phyloP scores from a whole-genome alignment of 306 rosid genomes.

The Vigna reflexopilosa region DNA sequence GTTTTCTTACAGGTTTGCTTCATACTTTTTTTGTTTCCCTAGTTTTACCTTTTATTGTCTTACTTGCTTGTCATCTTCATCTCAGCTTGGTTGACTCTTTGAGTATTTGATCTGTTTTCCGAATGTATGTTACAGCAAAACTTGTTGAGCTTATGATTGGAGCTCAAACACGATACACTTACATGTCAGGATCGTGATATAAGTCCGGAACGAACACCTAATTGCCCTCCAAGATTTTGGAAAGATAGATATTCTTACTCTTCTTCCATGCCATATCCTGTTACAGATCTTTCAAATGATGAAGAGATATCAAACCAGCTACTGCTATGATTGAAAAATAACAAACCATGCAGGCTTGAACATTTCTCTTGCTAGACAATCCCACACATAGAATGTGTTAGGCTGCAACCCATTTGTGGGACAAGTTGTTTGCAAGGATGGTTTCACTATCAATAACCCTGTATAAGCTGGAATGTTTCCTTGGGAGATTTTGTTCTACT shows the following conservation, averaged over 20 bases:
- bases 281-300: slow-evolving; percentile 22
- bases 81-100: not conserved
- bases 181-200: slow-evolving; percentile 83
- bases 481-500: slow-evolving; percentile 44
- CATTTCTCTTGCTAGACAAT: slow-evolving; percentile 12
- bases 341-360: slow-evolving; percentile 34
- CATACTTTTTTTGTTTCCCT: slow-evolving; percentile 31
- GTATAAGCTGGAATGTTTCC: slow-evolving; percentile 24
- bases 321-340: slow-evolving; percentile 24
- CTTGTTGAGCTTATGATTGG: slow-evolving; percentile 83
- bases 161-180: slow-evolving; percentile 91
- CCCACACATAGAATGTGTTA: slow-evolving; percentile 21
- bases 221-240: slow-evolving; percentile 37
- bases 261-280: slow-evolving; percentile 27
- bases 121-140: slow-evolving; percentile 62
- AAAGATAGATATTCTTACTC: slow-evolving; percentile 30
- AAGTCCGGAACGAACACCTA: slow-evolving; percentile 27
- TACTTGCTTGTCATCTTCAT: slow-evolving; percentile 28
- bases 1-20: slow-evolving; percentile 80
- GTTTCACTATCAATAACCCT: slow-evolving; percentile 33
- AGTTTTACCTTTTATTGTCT: slow-evolving; percentile 9
- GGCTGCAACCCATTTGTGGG: slow-evolving; percentile 23
- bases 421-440: slow-evolving; percentile 25
- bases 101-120: slow-evolving; percentile 11
- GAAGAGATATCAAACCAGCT: slow-evolving; percentile 19